Evolutionary conservation across 2,329 filamentous ascomycete species (phyloP), one percentile per base, ranked within the genome.

Genomic region (Sarocladium oryzae): DNA sequence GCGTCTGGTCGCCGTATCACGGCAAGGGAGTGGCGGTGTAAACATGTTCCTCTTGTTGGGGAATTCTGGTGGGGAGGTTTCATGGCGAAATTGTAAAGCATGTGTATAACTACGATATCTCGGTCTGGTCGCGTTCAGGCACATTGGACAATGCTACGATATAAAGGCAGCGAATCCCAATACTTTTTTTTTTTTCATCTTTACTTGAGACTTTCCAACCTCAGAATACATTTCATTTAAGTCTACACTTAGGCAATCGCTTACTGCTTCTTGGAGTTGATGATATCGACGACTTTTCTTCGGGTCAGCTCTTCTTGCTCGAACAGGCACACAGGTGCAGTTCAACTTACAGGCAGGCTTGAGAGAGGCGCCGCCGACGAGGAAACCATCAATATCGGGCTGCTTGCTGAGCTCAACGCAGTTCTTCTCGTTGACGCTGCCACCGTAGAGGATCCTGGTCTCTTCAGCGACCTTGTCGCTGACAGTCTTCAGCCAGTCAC

Each of bases 401-500:
- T 97, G 84, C 79, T 90, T 92, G 69, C 87, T 84, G 63, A 99
- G 81, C 58, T 97, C 92, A 66, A 78, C 82, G 80, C 89, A 95
- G 84, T 99, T 99, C 87, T 96, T 96, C 81, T 96, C 93, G 68
- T 80, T 95, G 64, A 99, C 93, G 63, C 87, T 93, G 67, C 93
- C 93, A 60, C 93, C 93, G 73, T 99, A 99, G 67, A 99, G 85
- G 69, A 99, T 89, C 63, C 93, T 84, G 56, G 91, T 96, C 75
- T 86, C 83, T 57, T 95, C 89, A 43, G 90, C 83, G 52, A 86
- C 88, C 67, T 79, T 74, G 56, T 87, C 78, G 65, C 81, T 75
- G 57, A 95, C 88, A 61, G 91, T 80, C 64, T 84, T 80, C 66
- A 99, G 79, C 89, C 91, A 97, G 65, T 83, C 76, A 62, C 93